Evolutionary conservation across 1,284 basidiomycete genomes (phyloP).

Genomic region (Wallemia hederae): DNA sequence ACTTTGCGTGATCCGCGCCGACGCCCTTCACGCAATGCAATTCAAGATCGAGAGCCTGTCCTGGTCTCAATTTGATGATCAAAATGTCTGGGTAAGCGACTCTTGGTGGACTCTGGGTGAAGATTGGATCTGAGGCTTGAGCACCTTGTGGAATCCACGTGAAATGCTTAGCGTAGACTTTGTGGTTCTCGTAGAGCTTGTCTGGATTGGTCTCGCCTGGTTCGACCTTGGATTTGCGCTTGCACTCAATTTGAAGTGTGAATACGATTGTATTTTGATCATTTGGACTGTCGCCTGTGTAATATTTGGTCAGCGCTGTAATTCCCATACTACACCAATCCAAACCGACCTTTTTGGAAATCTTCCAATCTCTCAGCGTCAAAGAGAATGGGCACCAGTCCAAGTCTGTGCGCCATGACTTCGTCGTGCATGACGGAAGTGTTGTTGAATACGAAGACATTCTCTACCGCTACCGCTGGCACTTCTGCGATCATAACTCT

Average conservation of each 20-base stretch:
- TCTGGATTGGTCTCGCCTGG: constrained; percentile 31
- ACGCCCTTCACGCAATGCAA: constrained; percentile 78
- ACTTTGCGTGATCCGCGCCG: constrained; percentile 94
- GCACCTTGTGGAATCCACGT: constrained; percentile 64
- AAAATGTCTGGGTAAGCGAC: constrained; percentile 64
- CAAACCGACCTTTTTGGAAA: neutral
- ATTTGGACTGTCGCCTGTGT: constrained; percentile 29
- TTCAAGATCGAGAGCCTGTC: constrained; percentile 43
- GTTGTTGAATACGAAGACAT: constrained; percentile 86
- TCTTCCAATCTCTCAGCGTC: constrained; percentile 32
- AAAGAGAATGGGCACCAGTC: constrained; percentile 62
- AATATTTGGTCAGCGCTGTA: neutral
- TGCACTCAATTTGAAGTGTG: constrained; percentile 40
- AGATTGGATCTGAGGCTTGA: constrained; percentile 25
- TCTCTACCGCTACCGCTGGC: constrained; percentile 73
- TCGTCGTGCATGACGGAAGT: constrained; percentile 85
- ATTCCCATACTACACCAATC: constrained; percentile 8
- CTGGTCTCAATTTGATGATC: constrained; percentile 74
- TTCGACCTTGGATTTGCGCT: constrained; percentile 23
- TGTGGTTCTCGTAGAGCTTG: constrained; percentile 36
- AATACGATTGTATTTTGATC: constrained; percentile 87
- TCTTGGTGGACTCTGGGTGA: constrained; percentile 23
- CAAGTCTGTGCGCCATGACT: constrained; percentile 65
- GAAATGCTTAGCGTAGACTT: constrained; percentile 51
- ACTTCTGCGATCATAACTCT: constrained; percentile 84